A percentile compares a stretch with the other conserved stretches of the same genome.
These are phyloP conservation scores for Fusarium stilboides DNA, from an alignment of 2,329 filamentous ascomycete genomes.

Conservation along the genomic window DNA sequence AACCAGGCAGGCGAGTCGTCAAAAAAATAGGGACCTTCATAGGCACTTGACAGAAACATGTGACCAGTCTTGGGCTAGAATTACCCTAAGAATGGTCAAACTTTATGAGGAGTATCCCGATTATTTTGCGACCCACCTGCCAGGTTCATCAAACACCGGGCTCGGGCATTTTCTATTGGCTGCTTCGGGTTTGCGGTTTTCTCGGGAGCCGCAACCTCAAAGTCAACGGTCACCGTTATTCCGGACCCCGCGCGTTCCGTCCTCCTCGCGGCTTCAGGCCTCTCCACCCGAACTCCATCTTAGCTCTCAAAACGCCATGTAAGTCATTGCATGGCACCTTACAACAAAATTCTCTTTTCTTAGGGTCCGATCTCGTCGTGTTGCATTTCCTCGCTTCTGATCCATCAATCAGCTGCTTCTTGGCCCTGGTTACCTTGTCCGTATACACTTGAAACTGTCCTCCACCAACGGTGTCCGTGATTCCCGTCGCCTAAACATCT, in stretches of 20 bases:
- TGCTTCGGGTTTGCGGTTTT: constrained; percentile 32
- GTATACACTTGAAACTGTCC: neutral
- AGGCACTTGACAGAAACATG: no score
- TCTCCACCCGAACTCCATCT: constrained; percentile 6
- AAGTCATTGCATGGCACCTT: constrained; percentile 16
- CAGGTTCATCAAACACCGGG: neutral
- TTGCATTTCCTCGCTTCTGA: constrained; percentile 16
- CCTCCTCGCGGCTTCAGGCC: neutral
- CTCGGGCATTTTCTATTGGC: constrained; percentile 30
- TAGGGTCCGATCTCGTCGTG: constrained; percentile 32
- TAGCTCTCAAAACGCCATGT: constrained; percentile 24
- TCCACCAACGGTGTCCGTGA: constrained; percentile 16
- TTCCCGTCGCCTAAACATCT: constrained; percentile 4
- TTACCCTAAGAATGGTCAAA: no score
- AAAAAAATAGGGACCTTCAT: no score
- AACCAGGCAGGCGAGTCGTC: no score
- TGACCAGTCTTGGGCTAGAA: no score
- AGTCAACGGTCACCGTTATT: neutral
- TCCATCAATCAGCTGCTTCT: constrained; percentile 6
- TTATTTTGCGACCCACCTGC: no score
- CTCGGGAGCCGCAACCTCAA: constrained; percentile 30
- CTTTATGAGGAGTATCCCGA: no score
- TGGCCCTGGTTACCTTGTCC: neutral
- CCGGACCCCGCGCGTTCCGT: constrained; percentile 47
- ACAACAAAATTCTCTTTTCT: constrained; percentile 15